Evolutionary conservation across 768 basidiomycete species (phyloP), one percentile per base, ranked within the genome.

Genomic region (Termitomyces bulborhizus): DNA sequence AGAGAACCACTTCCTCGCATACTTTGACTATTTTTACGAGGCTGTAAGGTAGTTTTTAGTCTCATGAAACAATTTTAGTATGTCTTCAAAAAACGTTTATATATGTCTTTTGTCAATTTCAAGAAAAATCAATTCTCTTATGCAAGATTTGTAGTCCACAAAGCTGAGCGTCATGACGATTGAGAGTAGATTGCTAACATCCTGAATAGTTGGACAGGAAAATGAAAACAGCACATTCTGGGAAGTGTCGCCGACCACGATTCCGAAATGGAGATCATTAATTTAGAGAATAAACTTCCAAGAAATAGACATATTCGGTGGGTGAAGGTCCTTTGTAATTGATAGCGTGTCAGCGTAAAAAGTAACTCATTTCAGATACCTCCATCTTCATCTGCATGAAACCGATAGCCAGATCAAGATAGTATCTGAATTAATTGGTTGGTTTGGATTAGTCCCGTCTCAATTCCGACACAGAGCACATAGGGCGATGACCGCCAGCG

Each of bases 241-340:
- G 48, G 27, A 39, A 58, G 1, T 11, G 37, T 37, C 37, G 2
- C 57, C 31, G 31, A 9, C 31, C 57, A 53, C 51, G 57, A 53
- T 7, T 53, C 56, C 51, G 42, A 51, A 31, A 54, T 54, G 49
- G 57, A 54, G 50, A 58, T 55, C 32, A 42, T 9, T 9, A 31
- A 42, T 49, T 31, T 36, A 46, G 29, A 29, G 21, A 45, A 11
- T 16, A 29, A 4, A 21, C 41, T 42, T 43, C 12, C 8, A 43
- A 12, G n/a, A 24, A 11, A 42, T 18, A 42, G 41, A 9, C 3
- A 18, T 21, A 12, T 42, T 21, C 4, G 11, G 41, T 1, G 41
- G 11, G 41, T 1, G 41, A 21, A 2, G 11, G n/a, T 41, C n/a
- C 18, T 7, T 3, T 8, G 9, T 18, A 4, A 39, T 6, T 21